Evolutionary conservation across 768 basidiomycete genomes (phyloP), one percentile per base, ranked within the genome.

Genomic region (Suillus bovinus): DNA sequence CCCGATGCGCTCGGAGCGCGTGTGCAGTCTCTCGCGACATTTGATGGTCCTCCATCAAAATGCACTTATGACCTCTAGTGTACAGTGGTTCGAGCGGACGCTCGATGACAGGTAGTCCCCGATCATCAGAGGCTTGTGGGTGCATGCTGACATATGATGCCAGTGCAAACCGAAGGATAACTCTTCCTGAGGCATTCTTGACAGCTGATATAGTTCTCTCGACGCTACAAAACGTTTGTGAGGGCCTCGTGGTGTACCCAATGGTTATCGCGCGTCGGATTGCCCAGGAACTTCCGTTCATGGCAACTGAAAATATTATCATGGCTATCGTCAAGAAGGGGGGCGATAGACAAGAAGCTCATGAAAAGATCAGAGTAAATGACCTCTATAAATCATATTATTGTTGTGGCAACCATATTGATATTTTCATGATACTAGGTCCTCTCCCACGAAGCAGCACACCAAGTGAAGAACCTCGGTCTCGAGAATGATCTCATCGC

Each of bases 271-370:
- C 84, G 11, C 86, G 94, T 46, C 88, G 94, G 41, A 96, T 99
- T 74, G 76, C 87, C 3, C 93, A 98, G 74, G 97, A 99, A 75
- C 83, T 99, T 38, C 97, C 97, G 1, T 99, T 99, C 84, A 99
- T 99, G 97, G 95, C 96, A 5, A 99, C 97, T 2, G 97, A 99
- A 77, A 99, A 99, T 75, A 84, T 99, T 77, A 99, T 99, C 78
- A 99, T 99, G 97, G 94, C 94, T 2, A 86, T 99, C 47, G 97
- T 99, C 65, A 97, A 93, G 77, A 87, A 85, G 55, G 94, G 94
- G 24, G 96, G 96, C 1, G 96, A 99, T 76, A 84, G 97, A 38
- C 97, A 99, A 73, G 94, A 94, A 76, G 94, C 94, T 9, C 97
- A 99, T 73, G 97, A 98, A 78, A 91, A 93, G 78, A 94, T 98